Percentiles rank a stretch among this genome's conserved stretches.
Evolutionary conservation across 2,329 filamentous ascomycete genomes (phyloP).

Genomic region (Juglanconis juglandina): DNA sequence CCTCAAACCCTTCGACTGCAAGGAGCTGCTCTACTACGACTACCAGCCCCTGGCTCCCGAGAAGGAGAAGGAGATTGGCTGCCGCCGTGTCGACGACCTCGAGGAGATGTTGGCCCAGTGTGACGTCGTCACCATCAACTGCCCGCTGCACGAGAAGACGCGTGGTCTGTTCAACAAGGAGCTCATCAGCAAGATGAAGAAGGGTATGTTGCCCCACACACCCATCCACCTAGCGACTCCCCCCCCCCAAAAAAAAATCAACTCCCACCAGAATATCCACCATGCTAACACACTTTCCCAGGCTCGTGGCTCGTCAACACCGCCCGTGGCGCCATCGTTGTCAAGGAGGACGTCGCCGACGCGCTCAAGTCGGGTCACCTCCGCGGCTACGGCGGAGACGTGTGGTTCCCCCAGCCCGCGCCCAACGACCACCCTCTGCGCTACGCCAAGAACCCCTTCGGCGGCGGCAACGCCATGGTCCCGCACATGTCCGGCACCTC

Average conservation of each 20-base stretch:
- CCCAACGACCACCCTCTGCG: constrained; percentile 90
- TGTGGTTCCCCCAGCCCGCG: constrained; percentile 98
- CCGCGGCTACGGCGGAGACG: constrained; percentile 81
- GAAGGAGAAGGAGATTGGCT: constrained; percentile 92
- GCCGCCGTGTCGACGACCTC: constrained; percentile 79
- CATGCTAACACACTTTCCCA: constrained; percentile 26
- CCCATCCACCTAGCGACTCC: not conserved
- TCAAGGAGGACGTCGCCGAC: constrained; percentile 97
- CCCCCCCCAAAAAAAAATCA: not conserved
- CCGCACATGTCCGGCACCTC: constrained; percentile 98
- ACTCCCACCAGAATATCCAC: not conserved
- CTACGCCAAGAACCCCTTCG: constrained; percentile 89
- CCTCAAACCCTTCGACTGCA: constrained; percentile 97
- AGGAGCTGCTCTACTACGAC: constrained; percentile 98
- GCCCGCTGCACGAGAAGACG: constrained; percentile 97
- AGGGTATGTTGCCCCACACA: constrained; percentile 50
- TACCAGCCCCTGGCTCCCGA: constrained; percentile 90
- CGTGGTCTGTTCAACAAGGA: constrained; percentile 98
- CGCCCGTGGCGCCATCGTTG: constrained; percentile 95
- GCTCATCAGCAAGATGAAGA: constrained; percentile 98
- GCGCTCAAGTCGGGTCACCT: constrained; percentile 90
- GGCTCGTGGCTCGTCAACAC: constrained; percentile 98
- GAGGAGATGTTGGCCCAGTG: constrained; percentile 94
- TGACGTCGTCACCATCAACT: constrained; percentile 99
- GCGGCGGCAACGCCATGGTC: constrained; percentile 97